Evolutionary conservation across 1,284 basidiomycete genomes (phyloP), one percentile per base, ranked within the genome.

Genomic region (Ceratobasidium theobromae): DNA sequence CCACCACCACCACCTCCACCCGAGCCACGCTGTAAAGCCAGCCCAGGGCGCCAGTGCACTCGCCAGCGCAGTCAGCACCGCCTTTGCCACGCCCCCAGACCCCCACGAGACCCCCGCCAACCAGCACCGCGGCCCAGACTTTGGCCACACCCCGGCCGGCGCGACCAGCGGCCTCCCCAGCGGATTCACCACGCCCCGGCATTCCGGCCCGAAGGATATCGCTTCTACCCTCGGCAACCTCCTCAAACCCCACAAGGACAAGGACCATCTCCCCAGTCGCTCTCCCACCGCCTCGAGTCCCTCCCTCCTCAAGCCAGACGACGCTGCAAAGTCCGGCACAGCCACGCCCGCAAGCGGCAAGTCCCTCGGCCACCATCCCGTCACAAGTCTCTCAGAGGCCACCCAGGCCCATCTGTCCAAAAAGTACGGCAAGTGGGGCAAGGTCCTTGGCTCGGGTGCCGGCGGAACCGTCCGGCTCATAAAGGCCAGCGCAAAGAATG

Each of bases 391-490:
- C 25, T 86, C 88, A 27, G 85, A 88, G 68, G 91, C 89, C 0
- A 93, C 91, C 0, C 92, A 98, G 68, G 93, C 93, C 3, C 93
- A 97, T 75, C 80, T 99, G 67, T 82, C 91, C 48, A 98, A 99
- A 80, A 98, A 98, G 82, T 99, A 99, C 73, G 97, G 97, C 70
- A 99, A 99, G 76, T 98, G 96, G 93, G 97, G 96, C 58, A 88
- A 93, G 66, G 87, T 96, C 12, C 85, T 99, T 12, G 97, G 97
- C 14, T 93, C 90, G 11, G 97, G 97, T 49, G 97, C 97, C 1
- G 97, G 97, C 40, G 97, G 97, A 30, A 99, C 97, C 0, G 97
- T 99, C 43, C 86, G 97, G 48, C 83, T 99, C 69, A 97, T 99
- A 79, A 96, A 95, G 79, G 88, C 88, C 66, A 85, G 81, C 72